phyloP scores from a whole-genome alignment of 2,329 filamentous ascomycete genomes.

The Xylariaceae sp. region DNA sequence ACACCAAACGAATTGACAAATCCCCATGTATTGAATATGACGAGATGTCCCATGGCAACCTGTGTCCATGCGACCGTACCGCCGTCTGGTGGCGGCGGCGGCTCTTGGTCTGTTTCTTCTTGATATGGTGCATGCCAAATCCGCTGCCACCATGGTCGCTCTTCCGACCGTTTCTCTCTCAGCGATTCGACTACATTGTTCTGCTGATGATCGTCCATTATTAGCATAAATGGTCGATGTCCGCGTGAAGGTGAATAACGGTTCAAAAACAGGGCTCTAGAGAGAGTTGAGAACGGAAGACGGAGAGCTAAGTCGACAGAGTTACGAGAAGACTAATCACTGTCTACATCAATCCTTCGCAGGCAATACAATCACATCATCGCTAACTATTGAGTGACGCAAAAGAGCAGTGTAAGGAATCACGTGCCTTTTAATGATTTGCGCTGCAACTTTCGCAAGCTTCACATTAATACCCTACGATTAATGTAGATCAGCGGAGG shows the following conservation, averaged over 20 bases:
- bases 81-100: constrained; percentile 27
- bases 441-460: not conserved
- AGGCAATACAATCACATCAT: not conserved
- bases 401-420: not conserved
- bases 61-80: constrained; percentile 52
- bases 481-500: not conserved
- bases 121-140: constrained; percentile 6
- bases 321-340: not conserved
- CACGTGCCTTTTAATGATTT: not conserved
- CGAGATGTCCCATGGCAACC: constrained; percentile 49
- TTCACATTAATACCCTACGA: too few species aligned
- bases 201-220: not conserved
- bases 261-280: not conserved
- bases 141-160: constrained; percentile 4
- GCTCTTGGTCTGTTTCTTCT: constrained; percentile 1
- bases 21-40: constrained; percentile 49
- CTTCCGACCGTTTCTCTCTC: not conserved
- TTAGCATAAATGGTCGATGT: not conserved
- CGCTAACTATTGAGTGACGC: not conserved
- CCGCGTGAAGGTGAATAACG: not conserved
- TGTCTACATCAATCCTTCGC: not conserved
- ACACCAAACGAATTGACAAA: constrained; percentile 53
- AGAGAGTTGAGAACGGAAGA: not conserved
- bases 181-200: not conserved
- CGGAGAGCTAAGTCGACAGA: not conserved